These are phyloP conservation scores for Porodaedalea pini DNA, from an alignment of 1,284 basidiomycete species.

Conservation along the genomic window DNA sequence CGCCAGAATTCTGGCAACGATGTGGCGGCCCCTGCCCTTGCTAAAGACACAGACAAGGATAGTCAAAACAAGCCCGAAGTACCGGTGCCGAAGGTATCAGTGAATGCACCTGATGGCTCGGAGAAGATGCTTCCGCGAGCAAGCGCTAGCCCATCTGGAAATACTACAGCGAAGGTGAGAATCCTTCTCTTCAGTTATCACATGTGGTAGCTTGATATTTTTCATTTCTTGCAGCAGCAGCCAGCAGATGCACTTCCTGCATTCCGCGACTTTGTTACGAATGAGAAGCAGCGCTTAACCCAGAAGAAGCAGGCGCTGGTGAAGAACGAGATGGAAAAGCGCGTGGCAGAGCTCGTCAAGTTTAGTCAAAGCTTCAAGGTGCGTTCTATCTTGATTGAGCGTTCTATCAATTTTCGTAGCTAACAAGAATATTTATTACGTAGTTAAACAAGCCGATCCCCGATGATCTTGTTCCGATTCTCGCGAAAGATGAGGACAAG, in stretches of 20 bases:
- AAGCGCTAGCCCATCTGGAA: constrained; percentile 43
- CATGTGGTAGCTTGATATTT: neutral
- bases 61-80: constrained; percentile 37
- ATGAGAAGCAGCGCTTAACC: constrained; percentile 82
- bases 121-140: constrained; percentile 37
- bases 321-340: constrained; percentile 92
- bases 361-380: constrained; percentile 95
- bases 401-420: neutral
- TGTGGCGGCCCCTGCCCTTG: constrained; percentile 31
- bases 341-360: constrained; percentile 86
- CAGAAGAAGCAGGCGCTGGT: constrained; percentile 88
- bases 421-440: neutral
- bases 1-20: constrained; percentile 32
- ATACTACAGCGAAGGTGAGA: constrained; percentile 52
- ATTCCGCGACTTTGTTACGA: constrained; percentile 87
- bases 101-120: constrained; percentile 66
- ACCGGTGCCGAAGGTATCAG: constrained; percentile 58
- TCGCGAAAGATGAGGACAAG: constrained; percentile 87
- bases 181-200: too few relatives aligned
- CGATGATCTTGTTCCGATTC: constrained; percentile 88
- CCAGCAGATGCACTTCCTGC: constrained; percentile 69
- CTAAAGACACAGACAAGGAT: constrained; percentile 13
- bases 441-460: constrained; percentile 90
- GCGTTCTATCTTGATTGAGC: constrained; percentile 21
- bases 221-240: constrained; percentile 36